Evolutionary conservation across 164 flowering plant genomes (phyloP).

Genomic region (Cinnamomum chago): DNA sequence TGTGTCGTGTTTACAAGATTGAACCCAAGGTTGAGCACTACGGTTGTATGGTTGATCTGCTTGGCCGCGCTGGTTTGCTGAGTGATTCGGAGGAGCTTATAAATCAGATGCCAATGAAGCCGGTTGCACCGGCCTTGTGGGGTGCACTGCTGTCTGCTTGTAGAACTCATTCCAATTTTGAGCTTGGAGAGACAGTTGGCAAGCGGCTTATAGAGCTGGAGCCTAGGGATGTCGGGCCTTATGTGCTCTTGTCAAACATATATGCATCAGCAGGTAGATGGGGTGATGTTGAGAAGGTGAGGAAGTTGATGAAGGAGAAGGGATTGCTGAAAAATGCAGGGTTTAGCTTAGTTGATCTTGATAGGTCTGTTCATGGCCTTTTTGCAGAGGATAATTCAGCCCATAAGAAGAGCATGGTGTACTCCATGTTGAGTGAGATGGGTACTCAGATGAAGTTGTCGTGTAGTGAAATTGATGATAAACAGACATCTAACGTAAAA

Average conservation of each 20-base stretch:
- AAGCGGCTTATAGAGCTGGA: slow-evolving; percentile 40
- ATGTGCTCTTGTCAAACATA: slow-evolving; percentile 48
- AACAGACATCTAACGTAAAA: not conserved
- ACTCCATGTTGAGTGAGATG: slow-evolving; percentile 54
- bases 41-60: slow-evolving; percentile 70
- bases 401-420: slow-evolving; percentile 41
- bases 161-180: slow-evolving; percentile 32
- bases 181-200: slow-evolving; percentile 47
- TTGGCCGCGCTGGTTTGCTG: slow-evolving; percentile 48
- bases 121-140: slow-evolving; percentile 41
- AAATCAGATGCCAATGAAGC: slow-evolving; percentile 35
- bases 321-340: slow-evolving; percentile 35
- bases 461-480: slow-evolving; percentile 4
- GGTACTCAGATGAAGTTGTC: slow-evolving; percentile 40
- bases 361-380: slow-evolving; percentile 5
- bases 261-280: slow-evolving; percentile 61
- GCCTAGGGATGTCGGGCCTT: slow-evolving; percentile 49
- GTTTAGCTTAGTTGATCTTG: slow-evolving; percentile 28
- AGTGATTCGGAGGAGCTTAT: slow-evolving; percentile 44
- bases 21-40: slow-evolving; percentile 60
- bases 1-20: slow-evolving; percentile 47
- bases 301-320: slow-evolving; percentile 41
- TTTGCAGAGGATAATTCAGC: slow-evolving; percentile 17
- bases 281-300: slow-evolving; percentile 58
- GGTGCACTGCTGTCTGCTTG: slow-evolving; percentile 53